phyloP scores from a whole-genome alignment of 176 grass and related monocot species.

The Rhipidocladum racemiflorum region DNA sequence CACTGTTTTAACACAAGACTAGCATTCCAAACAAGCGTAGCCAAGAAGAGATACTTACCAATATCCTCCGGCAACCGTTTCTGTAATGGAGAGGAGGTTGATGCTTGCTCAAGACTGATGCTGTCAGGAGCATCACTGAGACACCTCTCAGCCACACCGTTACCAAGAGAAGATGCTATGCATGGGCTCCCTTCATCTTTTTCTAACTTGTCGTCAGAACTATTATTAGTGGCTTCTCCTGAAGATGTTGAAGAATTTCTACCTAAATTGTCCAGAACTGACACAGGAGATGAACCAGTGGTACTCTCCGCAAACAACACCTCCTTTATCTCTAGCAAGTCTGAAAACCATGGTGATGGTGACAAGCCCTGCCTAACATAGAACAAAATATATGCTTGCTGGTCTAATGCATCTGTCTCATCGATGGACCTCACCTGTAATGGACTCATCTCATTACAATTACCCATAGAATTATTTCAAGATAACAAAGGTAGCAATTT shows the following conservation, averaged over 20 bases:
- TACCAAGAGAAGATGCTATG: slow-evolving; percentile 8
- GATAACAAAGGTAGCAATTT: too few relatives aligned
- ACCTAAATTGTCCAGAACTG: slow-evolving; percentile 56
- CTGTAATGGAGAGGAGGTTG: too few relatives aligned
- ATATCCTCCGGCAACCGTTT: too few relatives aligned
- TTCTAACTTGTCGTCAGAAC: slow-evolving; percentile 22
- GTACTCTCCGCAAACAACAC: neutral
- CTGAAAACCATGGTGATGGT: slow-evolving; percentile 70
- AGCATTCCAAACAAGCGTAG: too few relatives aligned
- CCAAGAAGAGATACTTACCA: too few relatives aligned
- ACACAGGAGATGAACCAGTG: slow-evolving; percentile 54
- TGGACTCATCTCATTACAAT: neutral
- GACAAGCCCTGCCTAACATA: slow-evolving; percentile 59
- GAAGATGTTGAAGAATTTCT: slow-evolving; percentile 3
- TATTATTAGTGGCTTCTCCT: slow-evolving; percentile 24
- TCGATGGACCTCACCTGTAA: slow-evolving; percentile 62
- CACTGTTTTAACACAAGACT: too few relatives aligned
- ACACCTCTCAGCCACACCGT: slow-evolving; percentile 14
- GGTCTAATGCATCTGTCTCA: slow-evolving; percentile 44
- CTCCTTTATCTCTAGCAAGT: slow-evolving; percentile 44
- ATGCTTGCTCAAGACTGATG: neutral
- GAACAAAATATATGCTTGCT: slow-evolving; percentile 81
- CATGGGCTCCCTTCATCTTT: slow-evolving; percentile 21
- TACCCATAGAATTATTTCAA: too few relatives aligned
- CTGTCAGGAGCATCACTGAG: neutral